phyloP scores from a whole-genome alignment of 495 filamentous ascomycete genomes.

The Xylaria curta region DNA sequence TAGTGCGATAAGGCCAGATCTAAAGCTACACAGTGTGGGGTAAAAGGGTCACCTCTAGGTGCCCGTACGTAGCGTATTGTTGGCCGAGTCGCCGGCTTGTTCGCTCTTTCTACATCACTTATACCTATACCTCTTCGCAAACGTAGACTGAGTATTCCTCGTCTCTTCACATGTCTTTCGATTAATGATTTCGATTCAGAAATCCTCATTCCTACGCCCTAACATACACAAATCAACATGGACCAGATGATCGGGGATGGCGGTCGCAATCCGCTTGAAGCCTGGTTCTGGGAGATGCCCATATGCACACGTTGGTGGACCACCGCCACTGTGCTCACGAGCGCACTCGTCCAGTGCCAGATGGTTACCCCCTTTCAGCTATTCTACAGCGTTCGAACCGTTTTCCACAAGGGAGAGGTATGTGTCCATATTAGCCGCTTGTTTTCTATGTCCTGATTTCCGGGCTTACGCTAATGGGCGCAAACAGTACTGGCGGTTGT shows the following conservation, averaged over 20 bases:
- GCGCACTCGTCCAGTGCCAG: slow-evolving; percentile 89
- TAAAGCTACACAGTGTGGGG: slow-evolving; percentile 17
- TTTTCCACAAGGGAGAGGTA: slow-evolving; percentile 90
- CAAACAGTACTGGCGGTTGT: slow-evolving; percentile 87
- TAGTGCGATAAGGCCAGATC: slow-evolving; percentile 27
- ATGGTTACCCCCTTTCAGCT: slow-evolving; percentile 90
- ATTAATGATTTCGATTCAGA: background rate
- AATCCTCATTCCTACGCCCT: background rate
- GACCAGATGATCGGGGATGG: slow-evolving; percentile 67
- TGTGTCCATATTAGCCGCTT: slow-evolving; percentile 17
- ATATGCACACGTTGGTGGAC: slow-evolving; percentile 97
- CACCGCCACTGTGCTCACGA: slow-evolving; percentile 85
- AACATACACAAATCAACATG: slow-evolving; percentile 50
- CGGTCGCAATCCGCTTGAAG: slow-evolving; percentile 84
- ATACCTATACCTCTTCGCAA: slow-evolving; percentile 1
- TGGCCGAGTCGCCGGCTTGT: background rate
- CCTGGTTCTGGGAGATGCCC: slow-evolving; percentile 99
- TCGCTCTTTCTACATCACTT: slow-evolving; percentile 9
- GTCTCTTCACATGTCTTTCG: background rate
- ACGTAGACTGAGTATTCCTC: background rate
- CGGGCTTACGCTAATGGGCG: slow-evolving; percentile 26
- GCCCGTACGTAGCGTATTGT: background rate
- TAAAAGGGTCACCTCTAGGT: background rate
- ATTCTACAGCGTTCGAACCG: slow-evolving; percentile 93
- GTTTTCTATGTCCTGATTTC: background rate